Evolutionary conservation across 805 yeast genomes (phyloP), one percentile per base, ranked within the genome.

Genomic region (Cyberlindnera suaveolens): DNA sequence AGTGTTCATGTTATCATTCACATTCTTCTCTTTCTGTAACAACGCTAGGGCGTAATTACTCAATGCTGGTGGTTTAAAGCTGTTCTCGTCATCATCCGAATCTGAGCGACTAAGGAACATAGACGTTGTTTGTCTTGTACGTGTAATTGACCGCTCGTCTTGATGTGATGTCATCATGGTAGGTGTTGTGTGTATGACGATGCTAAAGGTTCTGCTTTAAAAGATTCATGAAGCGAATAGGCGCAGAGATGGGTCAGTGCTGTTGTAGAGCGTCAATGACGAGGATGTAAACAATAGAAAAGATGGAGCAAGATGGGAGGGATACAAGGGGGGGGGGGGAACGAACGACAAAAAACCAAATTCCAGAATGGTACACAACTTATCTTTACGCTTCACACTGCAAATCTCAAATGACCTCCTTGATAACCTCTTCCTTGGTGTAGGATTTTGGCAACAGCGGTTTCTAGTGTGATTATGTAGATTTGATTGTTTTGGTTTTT

Each of bases 41-140:
- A 78, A 60, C 20, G 79, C 82, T 17, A 75, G 65, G 31, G 80
- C 76, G 53, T 77, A 79, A 6, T 77, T 69, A 53, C 82, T 77
- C 46, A 78, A 64, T 13, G 76, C 77, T 3, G 85, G 85, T 1
- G 83, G 83, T 36, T 72, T 66, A 52, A 74, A 74, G 33, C 75
- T 72, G 47, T 67, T 71, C 46, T 77, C 82, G 40, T 65, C 70
- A 39, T 66, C 69, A 38, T 56, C 61, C 0, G 60, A 56, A n/a
- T 56, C 61, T 4, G 47, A 42, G 26, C 46, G 53, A 7, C 30
- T 37, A 23, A 47, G 41, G 35, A 39, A 48, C 4, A 47, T 36
- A 15, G 53, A 45, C 18, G 30, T 18, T n/a, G 10, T 15, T 11
- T n/a, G 16, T 31, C 33, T 31, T 14, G 16, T 13, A 6, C 17